Evolutionary conservation across 2,329 filamentous ascomycete species (phyloP).

Genomic region (Colletotrichum theobromicola): DNA sequence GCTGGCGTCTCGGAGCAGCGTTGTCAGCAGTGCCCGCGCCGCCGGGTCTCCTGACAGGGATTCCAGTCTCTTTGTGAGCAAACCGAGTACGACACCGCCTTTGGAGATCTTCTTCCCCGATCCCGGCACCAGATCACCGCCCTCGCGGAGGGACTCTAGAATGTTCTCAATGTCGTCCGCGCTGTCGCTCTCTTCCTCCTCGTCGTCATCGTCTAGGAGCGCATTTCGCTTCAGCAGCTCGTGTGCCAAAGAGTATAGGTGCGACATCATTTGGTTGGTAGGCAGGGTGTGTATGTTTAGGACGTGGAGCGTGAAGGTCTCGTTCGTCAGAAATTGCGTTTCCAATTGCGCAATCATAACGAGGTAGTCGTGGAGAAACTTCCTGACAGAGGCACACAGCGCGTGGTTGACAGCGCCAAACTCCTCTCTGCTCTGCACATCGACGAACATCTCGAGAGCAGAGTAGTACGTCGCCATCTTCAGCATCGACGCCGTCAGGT

Average conservation of each 20-base stretch:
- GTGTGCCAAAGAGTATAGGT: conserved; percentile 85
- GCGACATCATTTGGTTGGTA: conserved; percentile 88
- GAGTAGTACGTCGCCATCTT: conserved; percentile 94
- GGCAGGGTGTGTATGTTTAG: conserved; percentile 91
- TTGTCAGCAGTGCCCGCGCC: conserved; percentile 80
- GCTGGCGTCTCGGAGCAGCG: conserved; percentile 84
- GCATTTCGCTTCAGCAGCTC: conserved; percentile 90
- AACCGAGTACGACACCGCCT: conserved; percentile 90
- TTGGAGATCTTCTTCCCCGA: conserved; percentile 92
- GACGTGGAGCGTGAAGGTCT: conserved; percentile 89
- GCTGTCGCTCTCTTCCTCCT: conserved; percentile 74
- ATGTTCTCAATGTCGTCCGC: conserved; percentile 91
- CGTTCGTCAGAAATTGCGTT: conserved; percentile 87
- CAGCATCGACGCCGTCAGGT: conserved; percentile 86
- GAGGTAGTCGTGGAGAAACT: conserved; percentile 90
- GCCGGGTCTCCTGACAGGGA: conserved; percentile 94
- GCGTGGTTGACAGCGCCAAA: conserved; percentile 96
- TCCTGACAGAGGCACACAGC: conserved; percentile 91
- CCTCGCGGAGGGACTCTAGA: conserved; percentile 85
- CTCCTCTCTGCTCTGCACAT: conserved; percentile 90
- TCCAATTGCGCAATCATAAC: conserved; percentile 93
- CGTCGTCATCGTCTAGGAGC: conserved; percentile 78
- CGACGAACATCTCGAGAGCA: conserved; percentile 89
- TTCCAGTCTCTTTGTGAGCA: conserved; percentile 84
- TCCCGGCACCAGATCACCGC: conserved; percentile 79